Base-by-base conservation (phyloP, 192 early-diverging fungal species). In the Coemansia sp. region DNA sequence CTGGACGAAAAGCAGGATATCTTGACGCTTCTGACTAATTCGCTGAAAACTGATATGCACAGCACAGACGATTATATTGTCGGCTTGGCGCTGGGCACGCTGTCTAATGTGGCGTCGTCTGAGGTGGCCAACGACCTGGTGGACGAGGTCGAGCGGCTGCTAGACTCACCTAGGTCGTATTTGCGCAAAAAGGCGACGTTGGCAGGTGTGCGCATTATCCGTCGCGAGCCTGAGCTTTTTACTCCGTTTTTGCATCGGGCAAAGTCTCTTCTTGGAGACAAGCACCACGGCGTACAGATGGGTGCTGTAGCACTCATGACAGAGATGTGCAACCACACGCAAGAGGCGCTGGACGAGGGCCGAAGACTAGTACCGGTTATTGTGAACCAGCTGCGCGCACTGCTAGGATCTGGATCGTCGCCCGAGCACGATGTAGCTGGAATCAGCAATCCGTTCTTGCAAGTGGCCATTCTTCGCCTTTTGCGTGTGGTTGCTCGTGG, bases 141-240 rank as follows among this genome's bases (percentile, higher is more conserved):
- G 11, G 86, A 87, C 58, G 98, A 99, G 72, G 95, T 99, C 8
- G 96, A 97, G 77, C 91, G 92, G 77, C 82, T 98, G 62, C 78
- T 98, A 53, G 91, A 89, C 17, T 93, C 94, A 65, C 90, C 94
- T 26, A 94, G 97, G 75, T 89, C 93, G 64, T 99, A 96, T 65
- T 89, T 98, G 59, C 85, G 96, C 63, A 99, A 99, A 77, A 99
- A 99, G 94, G 96, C 96, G 13, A 94, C 94, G n/a, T 82, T 99
- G 59, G 91, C 91, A 58, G 97, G 95, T 0, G 82, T 99, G 63
- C 87, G 97, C 21, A 89, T 98, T 39, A 90, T 99, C 67, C 88
- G 92, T 19, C 91, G 94, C 73, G 95, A 96, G 57, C 95, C 98
- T 1, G 96, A 99, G 71, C 85, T 99, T 37, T 83, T 90, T 52